Percentiles rank a stretch among this genome's conserved stretches.
phyloP scores from a whole-genome alignment of 2,329 filamentous ascomycete genomes.

The Sporothrix variecibatus region DNA sequence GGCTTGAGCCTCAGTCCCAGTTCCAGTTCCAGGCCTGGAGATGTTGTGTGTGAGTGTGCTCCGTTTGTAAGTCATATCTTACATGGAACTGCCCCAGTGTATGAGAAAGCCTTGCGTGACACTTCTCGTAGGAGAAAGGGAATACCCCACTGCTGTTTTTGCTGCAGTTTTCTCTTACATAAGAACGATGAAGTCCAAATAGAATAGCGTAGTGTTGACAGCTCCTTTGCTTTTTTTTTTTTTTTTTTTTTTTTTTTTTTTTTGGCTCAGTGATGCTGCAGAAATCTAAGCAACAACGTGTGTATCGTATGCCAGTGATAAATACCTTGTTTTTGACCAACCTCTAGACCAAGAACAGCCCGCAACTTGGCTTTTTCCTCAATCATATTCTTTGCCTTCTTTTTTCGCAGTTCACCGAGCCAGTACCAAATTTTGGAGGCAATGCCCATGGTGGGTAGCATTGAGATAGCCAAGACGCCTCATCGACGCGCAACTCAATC shows the following conservation, averaged over 20 bases:
- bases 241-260: too few relatives aligned
- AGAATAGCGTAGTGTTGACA: neutral
- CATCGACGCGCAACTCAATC: slow-evolving; percentile 20
- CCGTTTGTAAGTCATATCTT: neutral
- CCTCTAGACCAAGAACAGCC: neutral
- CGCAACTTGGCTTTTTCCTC: neutral
- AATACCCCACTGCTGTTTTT: neutral
- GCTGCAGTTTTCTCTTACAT: neutral
- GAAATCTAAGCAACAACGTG: neutral
- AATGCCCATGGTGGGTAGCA: neutral
- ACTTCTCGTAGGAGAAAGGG: neutral
- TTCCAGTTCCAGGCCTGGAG: slow-evolving; percentile 1
- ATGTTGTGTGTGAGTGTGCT: neutral
- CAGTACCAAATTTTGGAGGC: neutral
- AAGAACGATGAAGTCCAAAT: too few relatives aligned
- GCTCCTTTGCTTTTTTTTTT: too few relatives aligned
- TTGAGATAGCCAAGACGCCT: slow-evolving; percentile 3
- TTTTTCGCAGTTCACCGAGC: neutral
- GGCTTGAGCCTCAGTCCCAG: slow-evolving; percentile 1
- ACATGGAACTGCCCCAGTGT: neutral
- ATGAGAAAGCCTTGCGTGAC: neutral
- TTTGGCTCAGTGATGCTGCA: neutral
- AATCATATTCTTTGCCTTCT: neutral
- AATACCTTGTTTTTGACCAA: neutral
- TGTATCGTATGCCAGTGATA: neutral